Conservation (phyloP, 495 filamentous ascomycete species). For the Bryoglossum gracile region DNA sequence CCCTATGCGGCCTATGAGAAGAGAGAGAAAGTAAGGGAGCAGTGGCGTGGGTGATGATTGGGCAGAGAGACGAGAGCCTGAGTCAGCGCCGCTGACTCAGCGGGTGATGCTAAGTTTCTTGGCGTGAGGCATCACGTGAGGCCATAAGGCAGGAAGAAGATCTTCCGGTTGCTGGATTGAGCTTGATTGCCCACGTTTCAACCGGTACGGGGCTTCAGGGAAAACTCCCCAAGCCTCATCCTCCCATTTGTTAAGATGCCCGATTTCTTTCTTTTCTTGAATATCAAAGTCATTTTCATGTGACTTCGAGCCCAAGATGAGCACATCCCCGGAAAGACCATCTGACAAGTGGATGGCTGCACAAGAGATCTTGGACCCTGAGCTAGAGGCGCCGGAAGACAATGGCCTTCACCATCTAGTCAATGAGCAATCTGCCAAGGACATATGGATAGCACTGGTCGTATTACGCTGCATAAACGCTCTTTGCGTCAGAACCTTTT, state of each 20-base stretch:
- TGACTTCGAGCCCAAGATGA: conserved; percentile 3
- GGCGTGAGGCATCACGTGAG: no score
- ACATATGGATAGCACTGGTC: conserved; percentile 58
- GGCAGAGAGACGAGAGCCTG: background rate
- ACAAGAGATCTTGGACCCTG: background rate
- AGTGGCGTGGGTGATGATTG: conserved; percentile 1
- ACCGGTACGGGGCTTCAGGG: no score
- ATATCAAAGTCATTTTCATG: background rate
- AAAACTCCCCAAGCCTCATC: no score
- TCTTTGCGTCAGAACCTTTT: conserved; percentile 83
- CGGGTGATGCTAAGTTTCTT: no score
- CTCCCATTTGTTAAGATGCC: background rate
- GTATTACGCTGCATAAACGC: conserved; percentile 79
- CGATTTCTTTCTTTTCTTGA: background rate
- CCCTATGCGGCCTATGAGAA: conserved; percentile 1
- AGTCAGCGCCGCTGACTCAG: background rate
- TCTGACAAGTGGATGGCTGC: background rate
- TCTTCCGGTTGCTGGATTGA: no score
- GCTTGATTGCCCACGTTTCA: no score
- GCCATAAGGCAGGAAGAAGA: background rate
- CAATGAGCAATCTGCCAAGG: conserved; percentile 19
- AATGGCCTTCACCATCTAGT: conserved; percentile 16
- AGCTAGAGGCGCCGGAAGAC: conserved; percentile 1
- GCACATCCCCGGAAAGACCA: background rate
- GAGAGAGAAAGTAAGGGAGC: background rate